A percentile compares a stretch with the other conserved stretches of the same genome.
Conservation (phyloP, 441 rosid genomes). For the Sinapis alba region DNA sequence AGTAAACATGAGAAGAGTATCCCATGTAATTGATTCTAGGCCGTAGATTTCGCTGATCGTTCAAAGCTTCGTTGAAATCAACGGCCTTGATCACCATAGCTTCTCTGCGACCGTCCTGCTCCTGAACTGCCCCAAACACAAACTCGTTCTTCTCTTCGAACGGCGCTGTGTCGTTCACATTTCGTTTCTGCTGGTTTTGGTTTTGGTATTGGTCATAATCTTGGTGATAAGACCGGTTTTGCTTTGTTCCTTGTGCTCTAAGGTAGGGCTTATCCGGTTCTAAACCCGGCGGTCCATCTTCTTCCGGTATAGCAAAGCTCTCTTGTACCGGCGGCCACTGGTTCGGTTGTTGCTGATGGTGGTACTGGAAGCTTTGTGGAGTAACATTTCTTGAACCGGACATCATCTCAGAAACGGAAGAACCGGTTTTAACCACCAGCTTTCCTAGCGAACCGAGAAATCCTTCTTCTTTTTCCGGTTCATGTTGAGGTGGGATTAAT, state of each 20-base stretch:
- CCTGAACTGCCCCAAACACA: constrained; percentile 94
- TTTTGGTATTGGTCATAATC: constrained; percentile 53
- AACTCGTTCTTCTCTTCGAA: constrained; percentile 71
- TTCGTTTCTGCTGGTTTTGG: constrained; percentile 48
- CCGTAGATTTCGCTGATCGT: constrained; percentile 63
- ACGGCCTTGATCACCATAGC: constrained; percentile 92
- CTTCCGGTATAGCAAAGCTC: constrained; percentile 76
- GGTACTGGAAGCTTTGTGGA: constrained; percentile 47
- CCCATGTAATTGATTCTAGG: constrained; percentile 54
- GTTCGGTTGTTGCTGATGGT: constrained; percentile 64
- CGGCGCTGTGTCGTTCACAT: constrained; percentile 41
- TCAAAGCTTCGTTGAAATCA: constrained; percentile 67
- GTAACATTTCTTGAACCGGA: constrained; percentile 61
- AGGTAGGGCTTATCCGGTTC: constrained; percentile 66
- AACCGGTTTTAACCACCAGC: constrained; percentile 66
- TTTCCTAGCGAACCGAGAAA: constrained; percentile 73
- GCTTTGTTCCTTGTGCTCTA: constrained; percentile 48
- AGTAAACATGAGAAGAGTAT: constrained; percentile 42
- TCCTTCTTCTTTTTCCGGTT: constrained; percentile 72
- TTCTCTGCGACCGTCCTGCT: constrained; percentile 79
- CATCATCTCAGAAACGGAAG: constrained; percentile 61
- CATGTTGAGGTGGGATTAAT: constrained; percentile 68
- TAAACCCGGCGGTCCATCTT: constrained; percentile 72
- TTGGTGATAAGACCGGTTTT: constrained; percentile 47
- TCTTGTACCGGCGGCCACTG: constrained; percentile 87